Conservation (phyloP, 148 eudicot species). For the Fagopyrum tataricum region DNA sequence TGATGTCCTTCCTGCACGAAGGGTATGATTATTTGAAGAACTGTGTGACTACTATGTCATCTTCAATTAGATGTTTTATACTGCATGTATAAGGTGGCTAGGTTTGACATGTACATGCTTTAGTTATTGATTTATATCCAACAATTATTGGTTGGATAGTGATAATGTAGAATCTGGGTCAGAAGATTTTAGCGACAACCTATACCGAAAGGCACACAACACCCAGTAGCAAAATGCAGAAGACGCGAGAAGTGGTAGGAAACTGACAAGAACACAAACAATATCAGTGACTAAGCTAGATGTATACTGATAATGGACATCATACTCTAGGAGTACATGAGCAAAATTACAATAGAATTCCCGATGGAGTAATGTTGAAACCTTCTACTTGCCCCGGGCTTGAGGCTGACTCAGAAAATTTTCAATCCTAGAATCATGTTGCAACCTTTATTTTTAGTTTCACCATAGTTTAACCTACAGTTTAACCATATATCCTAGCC, state of each 20-base stretch:
- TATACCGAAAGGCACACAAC: not conserved
- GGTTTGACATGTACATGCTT: not conserved
- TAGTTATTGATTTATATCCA: not conserved
- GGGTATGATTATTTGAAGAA: constrained; percentile 42
- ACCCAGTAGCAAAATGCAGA: not conserved
- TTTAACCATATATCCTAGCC: not conserved
- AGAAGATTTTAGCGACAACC: not conserved
- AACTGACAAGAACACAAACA: not conserved
- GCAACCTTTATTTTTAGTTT: not conserved
- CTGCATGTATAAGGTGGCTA: not conserved
- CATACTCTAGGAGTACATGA: not conserved
- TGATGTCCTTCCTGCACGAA: constrained; percentile 60
- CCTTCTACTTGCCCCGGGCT: not conserved
- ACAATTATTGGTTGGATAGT: not conserved
- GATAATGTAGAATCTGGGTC: not conserved
- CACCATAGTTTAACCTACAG: not conserved
- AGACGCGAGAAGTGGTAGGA: not conserved
- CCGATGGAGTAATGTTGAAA: not conserved
- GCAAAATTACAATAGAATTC: not conserved
- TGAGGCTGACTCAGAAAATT: not conserved
- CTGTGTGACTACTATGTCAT: not conserved
- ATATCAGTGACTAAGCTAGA: not conserved
- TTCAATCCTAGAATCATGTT: not conserved
- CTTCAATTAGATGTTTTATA: not conserved
- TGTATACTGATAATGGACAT: not conserved